A percentile compares a stretch with the other conserved stretches of the same genome.
phyloP scores from a whole-genome alignment of 2,329 filamentous ascomycete species.

The Apiospora sp. region DNA sequence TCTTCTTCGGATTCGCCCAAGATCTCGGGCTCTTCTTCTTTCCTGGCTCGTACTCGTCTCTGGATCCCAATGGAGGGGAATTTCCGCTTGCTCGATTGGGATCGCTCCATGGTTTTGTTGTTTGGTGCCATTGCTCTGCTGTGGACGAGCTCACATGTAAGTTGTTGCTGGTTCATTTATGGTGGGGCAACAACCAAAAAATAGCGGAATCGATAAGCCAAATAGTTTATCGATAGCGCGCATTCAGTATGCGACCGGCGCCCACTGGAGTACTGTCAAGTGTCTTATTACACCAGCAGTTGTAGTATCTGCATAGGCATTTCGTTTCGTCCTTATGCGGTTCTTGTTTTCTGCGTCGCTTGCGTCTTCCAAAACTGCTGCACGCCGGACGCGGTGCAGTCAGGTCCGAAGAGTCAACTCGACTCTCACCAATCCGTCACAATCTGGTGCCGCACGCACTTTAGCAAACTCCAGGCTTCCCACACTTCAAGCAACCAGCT shows the following conservation, averaged over 20 bases:
- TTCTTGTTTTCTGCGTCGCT: not conserved
- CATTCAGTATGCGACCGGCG: not conserved
- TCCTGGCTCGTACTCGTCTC: constrained; percentile 53
- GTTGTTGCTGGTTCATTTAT: no score
- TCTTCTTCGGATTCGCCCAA: constrained; percentile 38
- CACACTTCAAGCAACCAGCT: not conserved
- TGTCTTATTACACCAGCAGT: not conserved
- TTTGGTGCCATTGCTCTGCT: not conserved
- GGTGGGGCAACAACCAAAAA: not conserved
- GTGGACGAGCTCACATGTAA: not conserved
- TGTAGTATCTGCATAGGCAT: not conserved
- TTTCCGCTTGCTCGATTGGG: constrained; percentile 50
- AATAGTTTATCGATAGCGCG: constrained; percentile 7
- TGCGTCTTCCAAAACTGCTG: not conserved
- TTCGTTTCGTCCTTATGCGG: not conserved
- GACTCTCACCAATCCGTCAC: not conserved
- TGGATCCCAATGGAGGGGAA: constrained; percentile 46
- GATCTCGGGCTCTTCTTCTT: constrained; percentile 49
- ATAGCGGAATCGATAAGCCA: constrained; percentile 9
- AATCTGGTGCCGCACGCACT: not conserved
- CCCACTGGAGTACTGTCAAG: not conserved
- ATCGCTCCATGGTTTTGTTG: constrained; percentile 34
- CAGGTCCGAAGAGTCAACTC: not conserved
- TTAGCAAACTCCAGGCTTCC: not conserved
- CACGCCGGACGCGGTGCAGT: constrained; percentile 2